Percentiles rank a stretch among this genome's conserved stretches.
Conservation (phyloP, 2,329 filamentous ascomycete species). For the Stagonosporopsis rhizophila region DNA sequence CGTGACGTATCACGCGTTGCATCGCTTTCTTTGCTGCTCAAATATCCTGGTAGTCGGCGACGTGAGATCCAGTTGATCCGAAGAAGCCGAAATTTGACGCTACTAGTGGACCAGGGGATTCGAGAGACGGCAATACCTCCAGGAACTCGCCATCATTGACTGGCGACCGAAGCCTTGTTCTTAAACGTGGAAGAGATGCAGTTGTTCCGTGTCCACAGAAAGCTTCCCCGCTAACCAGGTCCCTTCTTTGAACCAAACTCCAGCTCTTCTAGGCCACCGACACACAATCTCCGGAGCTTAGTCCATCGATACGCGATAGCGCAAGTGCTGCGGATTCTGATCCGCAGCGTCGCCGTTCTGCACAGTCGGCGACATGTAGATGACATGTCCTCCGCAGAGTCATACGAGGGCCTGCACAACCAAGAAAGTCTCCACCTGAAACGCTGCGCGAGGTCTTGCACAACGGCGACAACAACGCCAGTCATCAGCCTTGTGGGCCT, state of each 20-base stretch:
- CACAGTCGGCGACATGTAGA: conserved; percentile 9
- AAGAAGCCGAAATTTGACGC: neutral
- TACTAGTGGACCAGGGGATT: neutral
- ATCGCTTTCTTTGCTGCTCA: neutral
- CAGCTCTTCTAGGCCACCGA: conserved; percentile 1
- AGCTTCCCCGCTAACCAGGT: neutral
- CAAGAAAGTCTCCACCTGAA: neutral
- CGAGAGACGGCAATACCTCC: neutral
- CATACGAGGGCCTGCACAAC: neutral
- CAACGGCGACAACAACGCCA: conserved; percentile 11
- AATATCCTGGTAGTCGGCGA: conserved; percentile 7
- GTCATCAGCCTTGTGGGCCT: conserved; percentile 11
- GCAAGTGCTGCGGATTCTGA: neutral
- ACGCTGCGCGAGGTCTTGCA: neutral
- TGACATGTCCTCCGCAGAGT: neutral
- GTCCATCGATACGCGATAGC: conserved; percentile 11
- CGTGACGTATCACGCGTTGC: neutral
- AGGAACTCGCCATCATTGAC: neutral
- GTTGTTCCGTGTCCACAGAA: neutral
- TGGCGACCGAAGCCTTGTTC: neutral
- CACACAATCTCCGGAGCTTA: conserved; percentile 13
- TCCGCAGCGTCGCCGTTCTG: conserved; percentile 3
- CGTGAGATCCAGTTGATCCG: neutral
- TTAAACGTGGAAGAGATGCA: neutral
- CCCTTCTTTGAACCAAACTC: neutral